phyloP scores from a whole-genome alignment of 2,329 filamentous ascomycete genomes.

The Dactylellina leptospora region DNA sequence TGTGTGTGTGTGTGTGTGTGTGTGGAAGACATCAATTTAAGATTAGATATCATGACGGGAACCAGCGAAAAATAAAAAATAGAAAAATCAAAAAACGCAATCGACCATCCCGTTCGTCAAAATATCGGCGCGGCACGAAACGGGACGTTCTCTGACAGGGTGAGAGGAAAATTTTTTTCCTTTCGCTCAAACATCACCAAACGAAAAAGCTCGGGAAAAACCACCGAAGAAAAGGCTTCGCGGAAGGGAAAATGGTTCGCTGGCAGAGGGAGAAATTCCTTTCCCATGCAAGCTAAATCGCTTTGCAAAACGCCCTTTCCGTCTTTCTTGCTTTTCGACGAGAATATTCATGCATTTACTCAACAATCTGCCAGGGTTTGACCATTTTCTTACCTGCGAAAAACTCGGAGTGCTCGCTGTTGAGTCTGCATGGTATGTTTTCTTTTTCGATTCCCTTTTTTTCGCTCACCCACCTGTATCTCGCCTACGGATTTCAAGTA shows the following conservation, averaged over 20 bases:
- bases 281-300: slow-evolving; percentile 46
- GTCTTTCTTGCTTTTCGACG: slow-evolving; percentile 48
- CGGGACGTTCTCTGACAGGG: slow-evolving; percentile 46
- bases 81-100: too few relatives aligned
- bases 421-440: slow-evolving; percentile 24
- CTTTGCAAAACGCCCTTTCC: slow-evolving; percentile 50
- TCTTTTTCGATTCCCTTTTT: slow-evolving; percentile 20
- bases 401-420: neutral
- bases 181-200: slow-evolving; percentile 6
- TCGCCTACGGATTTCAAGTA: slow-evolving; percentile 47
- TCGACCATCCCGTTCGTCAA: slow-evolving; percentile 49
- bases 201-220: slow-evolving; percentile 10
- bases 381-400: slow-evolving; percentile 2
- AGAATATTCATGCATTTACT: slow-evolving; percentile 37
- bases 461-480: slow-evolving; percentile 50
- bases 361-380: slow-evolving; percentile 24
- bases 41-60: slow-evolving; percentile 38
- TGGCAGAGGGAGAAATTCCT: slow-evolving; percentile 27
- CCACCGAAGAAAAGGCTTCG: neutral
- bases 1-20: too few relatives aligned
- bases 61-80: too few relatives aligned
- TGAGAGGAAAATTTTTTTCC: slow-evolving; percentile 25
- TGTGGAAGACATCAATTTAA: slow-evolving; percentile 46
- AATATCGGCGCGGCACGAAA: slow-evolving; percentile 52
- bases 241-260: slow-evolving; percentile 18